Conservation (phyloP, 176 grass and related monocot genomes). For the Eragrostis curvula region DNA sequence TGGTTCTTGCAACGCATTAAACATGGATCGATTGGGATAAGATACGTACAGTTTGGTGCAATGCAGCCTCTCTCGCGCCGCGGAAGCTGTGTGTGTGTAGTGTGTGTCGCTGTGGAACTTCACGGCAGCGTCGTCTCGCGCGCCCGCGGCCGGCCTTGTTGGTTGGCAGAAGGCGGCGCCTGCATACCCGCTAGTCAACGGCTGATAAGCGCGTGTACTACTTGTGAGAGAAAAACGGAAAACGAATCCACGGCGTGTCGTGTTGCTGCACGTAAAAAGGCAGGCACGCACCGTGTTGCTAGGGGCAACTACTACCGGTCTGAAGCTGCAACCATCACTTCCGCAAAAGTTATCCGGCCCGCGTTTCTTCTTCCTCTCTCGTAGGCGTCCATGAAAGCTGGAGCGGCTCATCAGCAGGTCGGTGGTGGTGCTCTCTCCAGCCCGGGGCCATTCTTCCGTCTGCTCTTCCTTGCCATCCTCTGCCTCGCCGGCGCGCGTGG, state of each 20-base stretch:
- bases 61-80: neutral
- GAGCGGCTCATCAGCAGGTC: neutral
- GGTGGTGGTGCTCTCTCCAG: neutral
- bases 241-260: neutral
- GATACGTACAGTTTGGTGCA: too few species aligned
- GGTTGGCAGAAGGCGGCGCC: neutral
- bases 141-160: neutral
- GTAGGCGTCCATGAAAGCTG: conserved; percentile 12
- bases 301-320: neutral
- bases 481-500: neutral
- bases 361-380: neutral
- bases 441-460: neutral
- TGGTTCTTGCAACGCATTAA: neutral
- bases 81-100: neutral
- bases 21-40: neutral
- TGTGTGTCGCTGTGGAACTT: too few species aligned
- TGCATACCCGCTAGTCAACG: neutral
- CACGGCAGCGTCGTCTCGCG: too few species aligned
- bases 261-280: neutral
- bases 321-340: neutral
- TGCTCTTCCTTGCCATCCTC: neutral
- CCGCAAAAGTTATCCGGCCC: neutral
- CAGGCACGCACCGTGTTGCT: neutral
- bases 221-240: neutral
- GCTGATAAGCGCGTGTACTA: neutral